Base-by-base conservation (phyloP, 2,329 filamentous ascomycete genomes). In the Pestalotiopsis sp. region DNA sequence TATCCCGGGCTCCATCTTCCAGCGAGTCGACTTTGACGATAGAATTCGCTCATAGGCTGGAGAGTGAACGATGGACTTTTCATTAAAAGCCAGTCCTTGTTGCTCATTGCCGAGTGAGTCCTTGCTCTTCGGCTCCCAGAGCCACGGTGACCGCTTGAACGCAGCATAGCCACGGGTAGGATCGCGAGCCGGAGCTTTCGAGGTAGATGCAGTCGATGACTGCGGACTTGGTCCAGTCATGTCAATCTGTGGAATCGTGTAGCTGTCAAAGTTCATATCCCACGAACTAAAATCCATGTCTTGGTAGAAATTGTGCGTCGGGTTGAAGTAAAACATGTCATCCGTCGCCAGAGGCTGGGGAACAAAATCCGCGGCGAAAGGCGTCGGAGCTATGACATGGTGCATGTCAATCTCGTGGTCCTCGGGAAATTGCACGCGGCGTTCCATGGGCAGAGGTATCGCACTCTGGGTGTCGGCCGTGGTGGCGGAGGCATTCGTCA, bases 141-240 rank as follows among this genome's bases (percentile, higher is more conserved):
- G 74, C 77, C 77, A 79, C 1, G 77, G 77, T 23, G 77, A 79
- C 12, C 76, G 70, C 66, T 78, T 78, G 70, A 79, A 79, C 27
- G 77, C 77, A 45, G 75, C 76, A 65, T 79, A 77, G 9, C 75
- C 75, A 17, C 71, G 73, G 4, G 74, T 75, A 7, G 75, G 73
- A 66, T 79, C 76, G 9, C 73, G 68, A 13, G 70, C 68, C 12
- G 67, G 39, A 14, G 70, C 64, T 27, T 71, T 76, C 6, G 74
- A 73, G 4, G 71, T 66, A 23, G 67, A 75, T 2, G 73, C 74
- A 7, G 70, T 72, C 0, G 73, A 73, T 3, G 77, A 74, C n/a
- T 73, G 72, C 12, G 77, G 75, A 66, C 75, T 78, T 17, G 74
- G 73, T 7, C 71, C 73, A 31, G 71, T 68, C n/a, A 71, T 45